Base-by-base conservation (phyloP, 2,329 filamentous ascomycete species). In the Colletotrichum phormii region DNA sequence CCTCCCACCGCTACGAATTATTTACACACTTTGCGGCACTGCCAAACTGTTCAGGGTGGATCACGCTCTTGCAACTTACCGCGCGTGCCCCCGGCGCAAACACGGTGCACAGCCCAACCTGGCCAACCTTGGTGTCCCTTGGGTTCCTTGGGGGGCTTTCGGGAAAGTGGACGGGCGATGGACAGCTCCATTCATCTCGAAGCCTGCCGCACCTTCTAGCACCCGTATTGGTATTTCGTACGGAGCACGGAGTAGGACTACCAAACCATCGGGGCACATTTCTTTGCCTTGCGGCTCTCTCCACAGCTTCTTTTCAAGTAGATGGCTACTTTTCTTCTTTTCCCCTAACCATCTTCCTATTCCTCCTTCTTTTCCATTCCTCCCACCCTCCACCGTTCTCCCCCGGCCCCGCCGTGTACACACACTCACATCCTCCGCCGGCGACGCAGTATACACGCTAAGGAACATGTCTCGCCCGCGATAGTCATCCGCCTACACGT, bases 401-500 rank as follows among this genome's bases (percentile, higher is more conserved):
- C 13, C 6, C 6, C 18, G 31, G 22, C 31, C 31, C 42, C 15
- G 29, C 49, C 35, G 18, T 42, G 15, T 24, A 53, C n/a, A 4
- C 26, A 53, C 15, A 4, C 22, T 31, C 26, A 29, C 26, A 29
- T 63, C 15, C 51, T 49, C 29, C 55, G 33, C 55, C 57, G 37
- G 33, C 54, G 35, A 69, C 42, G 57, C 42, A 46, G 22, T 42
- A 37, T 42, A 37, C 12, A 31, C 37, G 70, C 70, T 65, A 70
- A 72, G 65, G 24, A 72, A 42, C 42, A 72, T 72, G 70, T 72
- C 70, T 72, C 54, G 70, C 46, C 59, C 26, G 24, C 70, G 66
- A 64, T 72, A 72, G 70, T 72, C 70, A 72, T 64, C 70, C 65
- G 66, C 70, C 65, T 64, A 49, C 60, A 69, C 33, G 11, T 53